These are phyloP conservation scores for Endocarpon pusillum DNA, from an alignment of 495 filamentous ascomycete species.

Conservation along the genomic window DNA sequence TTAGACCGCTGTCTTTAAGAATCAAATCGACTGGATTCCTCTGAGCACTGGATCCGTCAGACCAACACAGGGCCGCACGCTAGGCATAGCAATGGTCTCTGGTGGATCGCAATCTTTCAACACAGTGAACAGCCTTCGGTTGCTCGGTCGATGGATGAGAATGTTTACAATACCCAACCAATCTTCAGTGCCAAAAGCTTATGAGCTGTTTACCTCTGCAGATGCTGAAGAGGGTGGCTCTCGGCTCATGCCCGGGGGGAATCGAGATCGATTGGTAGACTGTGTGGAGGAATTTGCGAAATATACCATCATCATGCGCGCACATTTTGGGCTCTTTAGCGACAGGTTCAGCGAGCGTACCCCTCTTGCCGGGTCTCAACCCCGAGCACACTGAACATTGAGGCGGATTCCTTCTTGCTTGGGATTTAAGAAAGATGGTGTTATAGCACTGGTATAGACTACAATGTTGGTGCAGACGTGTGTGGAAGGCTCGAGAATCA, in stretches of 20 bases:
- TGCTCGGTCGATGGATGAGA: constrained; percentile 61
- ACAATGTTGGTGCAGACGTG: too few species aligned
- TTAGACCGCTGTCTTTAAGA: constrained; percentile 55
- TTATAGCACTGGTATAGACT: too few species aligned
- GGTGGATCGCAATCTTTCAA: constrained; percentile 60
- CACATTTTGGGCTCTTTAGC: constrained; percentile 41
- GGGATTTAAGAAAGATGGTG: too few species aligned
- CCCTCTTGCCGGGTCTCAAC: too few species aligned
- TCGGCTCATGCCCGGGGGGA: constrained; percentile 40
- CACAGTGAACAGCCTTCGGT: constrained; percentile 51
- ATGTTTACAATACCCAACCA: constrained; percentile 65
- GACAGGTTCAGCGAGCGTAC: constrained; percentile 49
- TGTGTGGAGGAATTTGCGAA: constrained; percentile 69
- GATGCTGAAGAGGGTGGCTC: constrained; percentile 33
- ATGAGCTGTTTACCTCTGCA: constrained; percentile 42
- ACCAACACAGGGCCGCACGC: constrained; percentile 51
- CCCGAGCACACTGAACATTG: too few species aligned
- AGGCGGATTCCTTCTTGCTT: too few species aligned
- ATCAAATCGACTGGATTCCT: constrained; percentile 64
- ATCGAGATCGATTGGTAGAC: constrained; percentile 52
- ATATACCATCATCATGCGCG: constrained; percentile 49
- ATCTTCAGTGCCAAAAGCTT: constrained; percentile 45
- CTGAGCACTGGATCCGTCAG: constrained; percentile 43
- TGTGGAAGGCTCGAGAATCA: too few species aligned
- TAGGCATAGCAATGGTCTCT: constrained; percentile 46